Evolutionary conservation across 1,284 basidiomycete genomes (phyloP).

Genomic region (Ustilago tritici): DNA sequence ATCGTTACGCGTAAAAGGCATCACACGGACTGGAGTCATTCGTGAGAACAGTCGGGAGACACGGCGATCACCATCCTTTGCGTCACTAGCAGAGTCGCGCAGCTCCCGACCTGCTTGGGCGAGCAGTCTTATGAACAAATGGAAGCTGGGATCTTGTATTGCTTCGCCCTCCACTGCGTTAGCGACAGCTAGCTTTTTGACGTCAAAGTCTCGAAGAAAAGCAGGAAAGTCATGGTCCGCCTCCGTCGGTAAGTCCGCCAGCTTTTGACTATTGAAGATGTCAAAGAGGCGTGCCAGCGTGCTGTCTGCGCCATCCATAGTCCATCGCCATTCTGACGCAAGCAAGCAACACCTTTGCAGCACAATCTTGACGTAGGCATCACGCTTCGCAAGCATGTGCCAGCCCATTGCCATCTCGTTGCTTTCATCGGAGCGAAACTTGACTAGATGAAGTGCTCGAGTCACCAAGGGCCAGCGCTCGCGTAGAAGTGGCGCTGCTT

Average conservation of each 20-base stretch:
- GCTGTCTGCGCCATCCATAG: conserved; percentile 72
- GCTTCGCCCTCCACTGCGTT: conserved; percentile 67
- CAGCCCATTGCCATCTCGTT: conserved; percentile 72
- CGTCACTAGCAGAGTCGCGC: conserved; percentile 24
- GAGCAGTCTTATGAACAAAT: conserved; percentile 83
- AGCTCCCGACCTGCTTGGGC: conserved; percentile 73
- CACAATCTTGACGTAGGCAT: conserved; percentile 81
- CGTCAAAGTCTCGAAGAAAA: conserved; percentile 77
- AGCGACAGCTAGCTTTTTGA: conserved; percentile 16
- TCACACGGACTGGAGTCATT: conserved; percentile 79
- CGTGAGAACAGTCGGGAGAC: conserved; percentile 83
- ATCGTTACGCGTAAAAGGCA: conserved; percentile 69
- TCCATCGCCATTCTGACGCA: conserved; percentile 81
- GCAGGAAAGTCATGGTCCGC: conserved; percentile 78
- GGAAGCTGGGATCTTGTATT: conserved; percentile 78
- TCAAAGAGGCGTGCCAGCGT: conserved; percentile 79
- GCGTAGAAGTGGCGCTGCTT: conserved; percentile 73
- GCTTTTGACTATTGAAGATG: conserved; percentile 84
- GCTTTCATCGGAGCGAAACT: conserved; percentile 76
- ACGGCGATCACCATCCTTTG: conserved; percentile 68
- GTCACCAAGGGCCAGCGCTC: conserved; percentile 77
- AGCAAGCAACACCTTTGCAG: conserved; percentile 81
- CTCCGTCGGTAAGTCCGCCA: conserved; percentile 83
- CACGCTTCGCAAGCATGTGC: conserved; percentile 75
- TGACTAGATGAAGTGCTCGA: conserved; percentile 31